A percentile compares a stretch with the other conserved stretches of the same genome.
Conservation (phyloP, 768 basidiomycete species). For the Auricularia cornea region DNA sequence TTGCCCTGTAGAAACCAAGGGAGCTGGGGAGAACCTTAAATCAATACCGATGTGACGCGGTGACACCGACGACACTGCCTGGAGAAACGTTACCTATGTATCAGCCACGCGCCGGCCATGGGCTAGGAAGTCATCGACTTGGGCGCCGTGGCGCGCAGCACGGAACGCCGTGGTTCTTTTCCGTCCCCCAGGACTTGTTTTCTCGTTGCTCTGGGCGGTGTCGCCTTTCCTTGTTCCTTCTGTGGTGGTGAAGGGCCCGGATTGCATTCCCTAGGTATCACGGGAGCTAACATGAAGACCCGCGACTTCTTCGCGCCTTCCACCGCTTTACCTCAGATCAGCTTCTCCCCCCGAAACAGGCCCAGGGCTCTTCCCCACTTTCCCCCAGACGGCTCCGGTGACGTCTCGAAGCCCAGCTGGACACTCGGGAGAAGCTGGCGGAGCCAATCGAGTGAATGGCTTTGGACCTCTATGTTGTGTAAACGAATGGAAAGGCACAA, state of each 20-base stretch:
- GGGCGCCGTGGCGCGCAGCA: neutral
- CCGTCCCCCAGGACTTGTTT: neutral
- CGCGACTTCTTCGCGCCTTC: neutral
- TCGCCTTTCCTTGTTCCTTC: too few relatives aligned
- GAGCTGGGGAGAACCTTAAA: neutral
- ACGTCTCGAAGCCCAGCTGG: neutral
- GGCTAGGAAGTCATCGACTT: neutral
- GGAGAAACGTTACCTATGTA: neutral
- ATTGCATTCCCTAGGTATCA: neutral
- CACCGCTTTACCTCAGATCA: neutral
- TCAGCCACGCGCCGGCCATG: neutral
- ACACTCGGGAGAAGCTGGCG: too few relatives aligned
- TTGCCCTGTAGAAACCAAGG: neutral
- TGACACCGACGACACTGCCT: neutral
- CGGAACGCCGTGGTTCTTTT: neutral
- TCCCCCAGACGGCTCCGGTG: neutral
- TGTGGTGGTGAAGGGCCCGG: neutral
- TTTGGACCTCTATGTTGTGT: neutral
- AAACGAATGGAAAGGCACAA: neutral
- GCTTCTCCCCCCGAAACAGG: neutral
- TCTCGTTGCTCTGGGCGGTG: neutral
- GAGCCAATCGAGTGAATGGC: too few relatives aligned
- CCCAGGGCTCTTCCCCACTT: neutral
- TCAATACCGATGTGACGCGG: neutral
- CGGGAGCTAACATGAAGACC: neutral